Evolutionary conservation across 1,284 basidiomycete genomes (phyloP).

Genomic region (Malassezia globosa): DNA sequence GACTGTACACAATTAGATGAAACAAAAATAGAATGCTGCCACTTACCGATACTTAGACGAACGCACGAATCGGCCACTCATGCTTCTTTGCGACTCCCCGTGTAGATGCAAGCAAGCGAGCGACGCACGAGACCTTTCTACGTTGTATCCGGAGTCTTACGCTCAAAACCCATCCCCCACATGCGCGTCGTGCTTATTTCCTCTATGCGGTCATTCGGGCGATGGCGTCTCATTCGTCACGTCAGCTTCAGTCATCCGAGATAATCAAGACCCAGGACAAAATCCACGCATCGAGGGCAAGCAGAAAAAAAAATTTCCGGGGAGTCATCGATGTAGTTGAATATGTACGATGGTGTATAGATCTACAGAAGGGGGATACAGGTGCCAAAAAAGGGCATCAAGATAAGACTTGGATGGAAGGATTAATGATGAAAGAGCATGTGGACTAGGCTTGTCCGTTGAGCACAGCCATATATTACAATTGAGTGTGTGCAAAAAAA

Average conservation of each 20-base stretch:
- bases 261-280: no score
- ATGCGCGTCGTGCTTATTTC: background rate
- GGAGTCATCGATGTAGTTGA: constrained; percentile 8
- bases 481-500: background rate
- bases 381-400: no score
- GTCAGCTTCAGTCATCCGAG: no score
- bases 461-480: constrained; percentile 5
- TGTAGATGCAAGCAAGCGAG: background rate
- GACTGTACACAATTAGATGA: constrained; percentile 51
- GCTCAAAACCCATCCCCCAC: no score
- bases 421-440: background rate
- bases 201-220: background rate
- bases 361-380: constrained; percentile 6
- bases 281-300: no score
- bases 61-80: constrained; percentile 53
- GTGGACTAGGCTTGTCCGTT: constrained; percentile 4
- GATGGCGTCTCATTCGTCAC: no score
- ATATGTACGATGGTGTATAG: constrained; percentile 11
- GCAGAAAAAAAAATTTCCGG: no score
- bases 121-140: no score
- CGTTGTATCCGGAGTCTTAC: no score
- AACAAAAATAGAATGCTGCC: background rate
- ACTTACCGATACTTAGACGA: constrained; percentile 55
- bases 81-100: constrained; percentile 3
- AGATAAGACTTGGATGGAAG: no score